Evolutionary conservation across 1,139 yeast genomes (phyloP).

Genomic region (Geotrichum armillariae): DNA sequence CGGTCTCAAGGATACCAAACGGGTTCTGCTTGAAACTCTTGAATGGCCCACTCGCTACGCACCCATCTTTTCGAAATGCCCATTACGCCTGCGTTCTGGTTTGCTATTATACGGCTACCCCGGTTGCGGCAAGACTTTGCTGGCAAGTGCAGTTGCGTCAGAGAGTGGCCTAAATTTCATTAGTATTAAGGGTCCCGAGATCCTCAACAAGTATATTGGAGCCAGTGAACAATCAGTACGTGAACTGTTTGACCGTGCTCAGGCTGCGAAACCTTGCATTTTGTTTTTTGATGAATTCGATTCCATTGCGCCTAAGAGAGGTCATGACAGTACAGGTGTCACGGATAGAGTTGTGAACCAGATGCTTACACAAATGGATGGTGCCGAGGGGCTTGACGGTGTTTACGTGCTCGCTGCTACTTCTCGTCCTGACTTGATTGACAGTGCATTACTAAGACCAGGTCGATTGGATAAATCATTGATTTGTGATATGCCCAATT

Average conservation of each 20-base stretch:
- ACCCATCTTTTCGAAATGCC: slow-evolving; percentile 87
- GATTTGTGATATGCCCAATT: slow-evolving; percentile 82
- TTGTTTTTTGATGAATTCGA: slow-evolving; percentile 95
- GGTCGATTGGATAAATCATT: slow-evolving; percentile 94
- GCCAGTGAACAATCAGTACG: slow-evolving; percentile 95
- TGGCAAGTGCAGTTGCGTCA: slow-evolving; percentile 92
- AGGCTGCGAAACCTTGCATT: slow-evolving; percentile 91
- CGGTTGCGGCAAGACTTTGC: slow-evolving; percentile 93
- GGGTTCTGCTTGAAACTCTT: slow-evolving; percentile 74
- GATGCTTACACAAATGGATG: slow-evolving; percentile 97
- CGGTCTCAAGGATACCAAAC: slow-evolving; percentile 77
- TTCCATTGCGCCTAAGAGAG: slow-evolving; percentile 96
- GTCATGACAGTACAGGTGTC: slow-evolving; percentile 97
- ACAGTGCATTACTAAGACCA: slow-evolving; percentile 90
- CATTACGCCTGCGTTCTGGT: slow-evolving; percentile 85
- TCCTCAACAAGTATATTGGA: slow-evolving; percentile 92
- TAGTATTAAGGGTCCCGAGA: slow-evolving; percentile 94
- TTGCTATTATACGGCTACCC: slow-evolving; percentile 91
- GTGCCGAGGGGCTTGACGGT: slow-evolving; percentile 97
- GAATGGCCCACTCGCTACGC: slow-evolving; percentile 98
- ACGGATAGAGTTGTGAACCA: slow-evolving; percentile 98
- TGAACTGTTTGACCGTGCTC: slow-evolving; percentile 91
- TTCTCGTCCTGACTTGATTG: slow-evolving; percentile 91
- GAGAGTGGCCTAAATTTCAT: slow-evolving; percentile 94
- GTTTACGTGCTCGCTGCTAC: slow-evolving; percentile 97